Conservation (phyloP, 345 rosid species). For the Gossypium thurberi region DNA sequence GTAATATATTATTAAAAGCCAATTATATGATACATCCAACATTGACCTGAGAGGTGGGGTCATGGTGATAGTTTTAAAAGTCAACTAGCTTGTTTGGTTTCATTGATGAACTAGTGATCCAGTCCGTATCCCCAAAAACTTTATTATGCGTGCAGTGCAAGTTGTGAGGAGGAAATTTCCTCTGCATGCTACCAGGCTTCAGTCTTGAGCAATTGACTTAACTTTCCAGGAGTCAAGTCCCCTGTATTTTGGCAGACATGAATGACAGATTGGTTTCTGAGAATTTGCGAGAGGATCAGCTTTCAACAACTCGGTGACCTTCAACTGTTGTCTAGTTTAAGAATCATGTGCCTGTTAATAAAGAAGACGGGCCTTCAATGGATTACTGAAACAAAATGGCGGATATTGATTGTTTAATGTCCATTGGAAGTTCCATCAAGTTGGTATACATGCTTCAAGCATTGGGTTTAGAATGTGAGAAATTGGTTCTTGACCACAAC, state of each 20-base stretch:
- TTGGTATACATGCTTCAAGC: not conserved
- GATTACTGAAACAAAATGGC: not conserved
- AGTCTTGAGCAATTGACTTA: not conserved
- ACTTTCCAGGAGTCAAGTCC: not conserved
- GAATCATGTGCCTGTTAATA: not conserved
- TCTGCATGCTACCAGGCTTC: not conserved
- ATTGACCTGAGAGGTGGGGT: too few relatives aligned
- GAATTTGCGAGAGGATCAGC: not conserved
- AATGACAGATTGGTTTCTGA: not conserved
- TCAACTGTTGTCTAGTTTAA: not conserved
- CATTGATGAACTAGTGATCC: constrained; percentile 3
- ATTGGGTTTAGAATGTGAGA: too few relatives aligned
- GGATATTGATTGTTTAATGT: not conserved
- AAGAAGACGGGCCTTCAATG: too few relatives aligned
- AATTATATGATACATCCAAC: too few relatives aligned
- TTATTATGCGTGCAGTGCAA: constrained; percentile 7
- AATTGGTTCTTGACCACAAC: too few relatives aligned
- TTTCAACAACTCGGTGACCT: not conserved
- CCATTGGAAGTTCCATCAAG: not conserved
- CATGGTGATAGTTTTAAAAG: not conserved
- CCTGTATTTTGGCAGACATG: not conserved
- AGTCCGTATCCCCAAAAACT: not conserved
- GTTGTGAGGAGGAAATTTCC: constrained; percentile 6
- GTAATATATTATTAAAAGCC: not conserved
- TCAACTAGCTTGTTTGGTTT: not conserved